These are phyloP conservation scores for Globomyces pollinis-pini DNA, from an alignment of 192 early-diverging fungal genomes.

Conservation along the genomic window DNA sequence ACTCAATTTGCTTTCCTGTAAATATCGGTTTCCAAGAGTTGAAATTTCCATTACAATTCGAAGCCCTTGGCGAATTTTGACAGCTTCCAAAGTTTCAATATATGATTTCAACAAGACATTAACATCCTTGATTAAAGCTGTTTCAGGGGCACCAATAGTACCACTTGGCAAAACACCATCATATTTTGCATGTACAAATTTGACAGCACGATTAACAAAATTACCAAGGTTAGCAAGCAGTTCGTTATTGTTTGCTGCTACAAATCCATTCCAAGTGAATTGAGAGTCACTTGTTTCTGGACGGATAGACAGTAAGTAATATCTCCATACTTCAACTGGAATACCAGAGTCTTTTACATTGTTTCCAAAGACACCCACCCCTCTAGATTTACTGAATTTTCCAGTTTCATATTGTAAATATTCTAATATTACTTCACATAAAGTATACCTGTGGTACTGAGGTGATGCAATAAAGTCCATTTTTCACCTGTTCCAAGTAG, in stretches of 20 bases:
- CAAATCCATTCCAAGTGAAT: constrained; percentile 91
- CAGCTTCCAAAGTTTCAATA: constrained; percentile 67
- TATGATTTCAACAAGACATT: constrained; percentile 71
- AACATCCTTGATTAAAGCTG: constrained; percentile 71
- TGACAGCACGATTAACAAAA: constrained; percentile 94
- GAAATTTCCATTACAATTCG: constrained; percentile 88
- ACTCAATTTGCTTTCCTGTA: constrained; percentile 89
- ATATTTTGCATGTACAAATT: constrained; percentile 90
- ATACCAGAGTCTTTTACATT: constrained; percentile 86
- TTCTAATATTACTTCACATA: constrained; percentile 42
- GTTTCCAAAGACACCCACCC: constrained; percentile 95
- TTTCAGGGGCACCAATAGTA: constrained; percentile 53
- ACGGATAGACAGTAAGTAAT: constrained; percentile 86
- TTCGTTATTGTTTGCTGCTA: constrained; percentile 91
- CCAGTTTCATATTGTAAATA: constrained; percentile 94
- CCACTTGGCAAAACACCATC: constrained; percentile 67
- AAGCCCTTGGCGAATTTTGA: constrained; percentile 79
- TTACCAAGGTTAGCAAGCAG: constrained; percentile 94
- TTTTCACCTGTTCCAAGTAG: constrained; percentile 78
- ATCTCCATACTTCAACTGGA: constrained; percentile 91
- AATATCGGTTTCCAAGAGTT: constrained; percentile 85
- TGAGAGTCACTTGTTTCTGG: constrained; percentile 88
- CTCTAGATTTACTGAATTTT: constrained; percentile 96
- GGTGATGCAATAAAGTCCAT: constrained; percentile 88
- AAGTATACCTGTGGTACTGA: constrained; percentile 76